Conservation (phyloP, 139 green algal genomes). For the Chlamydomonas incerta region DNA sequence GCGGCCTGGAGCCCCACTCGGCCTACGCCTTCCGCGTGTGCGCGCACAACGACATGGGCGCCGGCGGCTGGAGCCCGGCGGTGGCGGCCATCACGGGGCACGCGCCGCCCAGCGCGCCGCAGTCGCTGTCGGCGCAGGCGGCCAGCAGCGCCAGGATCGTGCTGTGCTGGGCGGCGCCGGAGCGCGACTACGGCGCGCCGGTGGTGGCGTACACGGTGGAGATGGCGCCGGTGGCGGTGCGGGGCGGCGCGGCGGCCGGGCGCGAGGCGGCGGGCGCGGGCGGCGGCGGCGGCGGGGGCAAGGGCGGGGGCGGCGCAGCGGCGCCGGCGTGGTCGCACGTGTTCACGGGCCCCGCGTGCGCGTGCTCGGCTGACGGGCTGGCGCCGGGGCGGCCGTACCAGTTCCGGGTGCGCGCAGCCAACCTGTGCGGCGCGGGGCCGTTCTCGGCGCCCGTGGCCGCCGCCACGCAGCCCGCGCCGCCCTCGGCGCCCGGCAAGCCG, state of each 20-base stretch:
- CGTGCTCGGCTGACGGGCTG: conserved; percentile 41
- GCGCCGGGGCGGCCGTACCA: conserved; percentile 56
- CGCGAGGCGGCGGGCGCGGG: not conserved
- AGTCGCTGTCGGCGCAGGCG: conserved; percentile 16
- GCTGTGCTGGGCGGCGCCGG: conserved; percentile 59
- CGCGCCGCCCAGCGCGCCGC: conserved; percentile 25
- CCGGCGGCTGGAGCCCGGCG: conserved; percentile 54
- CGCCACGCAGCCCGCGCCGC: conserved; percentile 60
- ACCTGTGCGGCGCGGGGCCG: conserved; percentile 56
- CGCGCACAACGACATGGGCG: conserved; percentile 62
- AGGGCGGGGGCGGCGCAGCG: not conserved
- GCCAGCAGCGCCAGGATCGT: conserved; percentile 27
- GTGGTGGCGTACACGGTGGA: conserved; percentile 71
- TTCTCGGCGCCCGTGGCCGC: conserved; percentile 40
- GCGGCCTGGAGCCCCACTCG: conserved; percentile 57
- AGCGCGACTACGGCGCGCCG: conserved; percentile 55
- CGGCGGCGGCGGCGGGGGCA: not conserved
- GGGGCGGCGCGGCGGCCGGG: not conserved
- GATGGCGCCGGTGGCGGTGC: conserved; percentile 8
- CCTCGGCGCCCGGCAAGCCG: conserved; percentile 48
- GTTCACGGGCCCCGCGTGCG: conserved; percentile 26
- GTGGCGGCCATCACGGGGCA: conserved; percentile 47
- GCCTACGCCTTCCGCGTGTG: conserved; percentile 66
- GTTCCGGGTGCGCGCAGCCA: conserved; percentile 63
- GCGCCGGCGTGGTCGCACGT: conserved; percentile 16